Evolutionary conservation across 495 filamentous ascomycete species (phyloP), one percentile per base, ranked within the genome.

Genomic region (Platismatia glauca): DNA sequence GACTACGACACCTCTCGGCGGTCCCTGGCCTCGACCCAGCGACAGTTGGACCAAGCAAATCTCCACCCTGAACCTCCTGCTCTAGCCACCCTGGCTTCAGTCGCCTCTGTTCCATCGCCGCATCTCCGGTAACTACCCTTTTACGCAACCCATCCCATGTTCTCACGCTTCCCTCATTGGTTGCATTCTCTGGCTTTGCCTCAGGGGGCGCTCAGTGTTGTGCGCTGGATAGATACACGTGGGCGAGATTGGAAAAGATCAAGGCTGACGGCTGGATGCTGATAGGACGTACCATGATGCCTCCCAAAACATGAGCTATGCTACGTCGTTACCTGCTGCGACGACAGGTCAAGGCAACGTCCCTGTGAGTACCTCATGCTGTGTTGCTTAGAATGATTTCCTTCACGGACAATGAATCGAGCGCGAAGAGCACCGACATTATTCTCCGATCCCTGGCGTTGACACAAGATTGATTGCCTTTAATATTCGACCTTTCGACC

Each of bases 251-350:
- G 43, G 20, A 29, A 13, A 58, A 53, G 43, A 18, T 15, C 46
- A 16, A 39, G 60, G 52, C 76, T 78, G 67, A 75, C 70, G 20
- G 62, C 67, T 68, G 70, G 66, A 71, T 68, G 44, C 59, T 61
- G 66, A 50, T 70, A 84, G 81, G 69, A 73, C 77, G 48, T 83
- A 81, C 66, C 74, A 70, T 62, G 76, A 75, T 68, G 72, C 78
- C 78, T 75, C 73, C 60, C 76, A 74, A 68, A 73, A 72, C 70
- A 82, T 82, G 75, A 82, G 73, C 20, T 86, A 85, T 71, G 75
- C 82, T 58, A 83, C 82, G 44, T 82, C 85, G 13, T 86, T 86
- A 31, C 86, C 85, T 12, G 86, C 87, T 35, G 84, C 84, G 16
- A 86, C 85, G 0, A 81, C 81, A 55, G 86, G 85, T 55, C 82